Conservation (phyloP, 2,329 filamentous ascomycete genomes). For the Aspergillus caelatus region DNA sequence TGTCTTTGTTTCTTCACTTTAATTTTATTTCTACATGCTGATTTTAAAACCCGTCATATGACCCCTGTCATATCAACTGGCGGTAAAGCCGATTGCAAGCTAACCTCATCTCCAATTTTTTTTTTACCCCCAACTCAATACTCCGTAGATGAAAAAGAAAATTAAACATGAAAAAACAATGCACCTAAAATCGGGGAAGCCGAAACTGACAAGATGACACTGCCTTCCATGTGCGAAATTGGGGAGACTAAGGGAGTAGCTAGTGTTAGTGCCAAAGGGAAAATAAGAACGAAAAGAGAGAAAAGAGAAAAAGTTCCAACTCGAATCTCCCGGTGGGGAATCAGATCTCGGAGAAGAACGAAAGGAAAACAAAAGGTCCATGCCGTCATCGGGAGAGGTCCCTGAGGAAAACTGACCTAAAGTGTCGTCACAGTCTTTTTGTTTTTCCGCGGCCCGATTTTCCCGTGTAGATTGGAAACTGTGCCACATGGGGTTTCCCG, state of each 20-base stretch:
- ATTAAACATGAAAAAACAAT: not conserved
- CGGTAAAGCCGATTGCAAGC: not conserved
- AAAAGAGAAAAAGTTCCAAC: not conserved
- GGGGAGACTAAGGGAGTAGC: not conserved
- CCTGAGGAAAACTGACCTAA: not conserved
- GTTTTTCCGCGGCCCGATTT: not conserved
- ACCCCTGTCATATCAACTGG: not conserved
- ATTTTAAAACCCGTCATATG: not conserved
- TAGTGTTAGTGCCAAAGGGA: not conserved
- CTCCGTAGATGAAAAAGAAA: not conserved
- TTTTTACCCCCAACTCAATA: too few relatives aligned
- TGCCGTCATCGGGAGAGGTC: not conserved
- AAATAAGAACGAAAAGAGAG: not conserved
- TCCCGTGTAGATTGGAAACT: not conserved
- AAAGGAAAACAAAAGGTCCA: not conserved
- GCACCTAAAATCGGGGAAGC: conserved; percentile 3
- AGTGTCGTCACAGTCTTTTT: not conserved
- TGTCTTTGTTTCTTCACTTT: not conserved
- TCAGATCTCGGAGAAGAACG: not conserved
- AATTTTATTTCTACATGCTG: not conserved
- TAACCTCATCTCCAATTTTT: not conserved
- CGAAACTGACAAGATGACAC: conserved; percentile 4
- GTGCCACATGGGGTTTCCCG: not conserved
- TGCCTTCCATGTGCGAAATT: conserved; percentile 1
- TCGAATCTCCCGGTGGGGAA: not conserved